Base-by-base conservation (phyloP, 2,329 filamentous ascomycete genomes). In the Parasarocladium wereldwijsianum region DNA sequence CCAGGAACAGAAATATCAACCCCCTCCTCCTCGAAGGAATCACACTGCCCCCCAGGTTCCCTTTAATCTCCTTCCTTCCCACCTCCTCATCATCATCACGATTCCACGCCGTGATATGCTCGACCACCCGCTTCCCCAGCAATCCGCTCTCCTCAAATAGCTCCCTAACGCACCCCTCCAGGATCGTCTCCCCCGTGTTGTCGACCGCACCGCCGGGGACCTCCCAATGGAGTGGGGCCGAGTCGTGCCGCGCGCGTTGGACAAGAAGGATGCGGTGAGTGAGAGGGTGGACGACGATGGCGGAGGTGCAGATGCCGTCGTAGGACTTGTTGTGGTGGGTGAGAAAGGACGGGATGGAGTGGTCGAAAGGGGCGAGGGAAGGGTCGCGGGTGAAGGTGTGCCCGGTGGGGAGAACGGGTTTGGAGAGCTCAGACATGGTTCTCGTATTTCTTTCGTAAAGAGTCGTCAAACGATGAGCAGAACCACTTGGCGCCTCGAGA, bases 141-240 rank as follows among this genome's bases (percentile, higher is more conserved):
- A 66, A 43, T 0, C 61, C 58, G 7, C 57, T 40, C 42, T 66
- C 62, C 43, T 67, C 64, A 43, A 43, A 50, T 3, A 67, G 46
- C 45, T 68, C 64, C 11, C 64, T 51, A 11, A 52, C 57, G n/a
- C 53, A 55, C 11, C 51, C 55, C 26, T 52, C 39, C 4, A 67
- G 45, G 4, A 67, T 49, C 9, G 42, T 57, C 5, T 36, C 25
- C 36, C 66, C 62, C 1, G 45, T 43, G 0, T 42, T 29, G 29
- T 66, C 64, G 23, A 55, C 54, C 1, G 47, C 55, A n/a, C 64
- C 64, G 14, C 64, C 64, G 2, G 64, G 62, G 1, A 54, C 36
- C 34, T 68, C 64, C 64, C 64, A 67, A 4, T 38, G 43, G 33
- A 53, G 43, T 3, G 62, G 61, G 45, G 57, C 54, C 32, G 45